Base-by-base conservation (phyloP, 2,329 filamentous ascomycete species). In the Xylaria sp. region DNA sequence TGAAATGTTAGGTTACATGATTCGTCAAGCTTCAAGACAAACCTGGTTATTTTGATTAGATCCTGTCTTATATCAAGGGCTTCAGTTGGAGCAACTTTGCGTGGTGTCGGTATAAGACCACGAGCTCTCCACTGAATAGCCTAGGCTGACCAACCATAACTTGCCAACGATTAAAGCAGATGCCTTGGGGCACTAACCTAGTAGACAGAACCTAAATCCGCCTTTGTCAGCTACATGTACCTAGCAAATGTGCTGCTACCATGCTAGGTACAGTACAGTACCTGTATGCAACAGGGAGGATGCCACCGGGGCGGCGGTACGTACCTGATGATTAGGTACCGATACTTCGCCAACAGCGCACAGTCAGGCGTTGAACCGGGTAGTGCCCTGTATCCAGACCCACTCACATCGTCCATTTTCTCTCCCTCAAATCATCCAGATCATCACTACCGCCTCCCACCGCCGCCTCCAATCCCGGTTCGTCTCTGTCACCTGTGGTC, bases 381-480 rank as follows among this genome's bases (percentile, higher is more conserved):
- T 63, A 63, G 46, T 36, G 9, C 7, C 6, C 1, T 10, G 60
- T 48, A 64, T 2, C 34, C 4, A 18, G 50, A 20, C 62, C 65
- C 68, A 70, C 68, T 63, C 67, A 69, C 67, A 69, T 62, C 50
- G 63, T 60, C 55, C 53, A 56, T 55, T 48, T 68, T 52, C 66
- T 43, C 63, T 70, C 20, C 46, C 65, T 68, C 62, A 70, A 70
- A 70, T 70, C 65, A 65, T 63, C 62, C 58, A 68, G 63, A 66
- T 68, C 65, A 63, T 48, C 65, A 63, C 64, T 50, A 61, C 60
- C 52, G 61, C 65, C 68, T 52, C 61, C 58, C 53, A 45, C 59
- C 59, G 59, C 60, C 60, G 53, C 53, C 53, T 41, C 60, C 60
- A 53, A 63, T 63, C 50, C 28, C n/a, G 53, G 56, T 39, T 36